A percentile compares a stretch with the other conserved stretches of the same genome.
Evolutionary conservation across 176 grass and related monocot genomes (phyloP).

Genomic region (Carex kokanica): DNA sequence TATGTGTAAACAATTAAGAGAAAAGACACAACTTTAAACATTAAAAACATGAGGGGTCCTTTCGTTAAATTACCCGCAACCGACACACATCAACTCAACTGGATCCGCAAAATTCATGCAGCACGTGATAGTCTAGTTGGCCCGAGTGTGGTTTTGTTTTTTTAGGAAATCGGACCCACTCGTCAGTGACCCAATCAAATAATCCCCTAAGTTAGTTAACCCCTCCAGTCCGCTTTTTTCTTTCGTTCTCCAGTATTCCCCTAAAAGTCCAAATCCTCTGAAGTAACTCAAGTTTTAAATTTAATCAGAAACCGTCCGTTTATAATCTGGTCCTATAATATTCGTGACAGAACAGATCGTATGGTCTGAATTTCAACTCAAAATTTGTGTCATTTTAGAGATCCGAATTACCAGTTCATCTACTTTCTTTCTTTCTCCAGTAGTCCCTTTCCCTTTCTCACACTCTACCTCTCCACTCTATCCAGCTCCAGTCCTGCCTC

Average conservation of each 20-base stretch:
- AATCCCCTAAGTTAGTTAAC: background rate
- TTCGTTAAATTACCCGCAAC: background rate
- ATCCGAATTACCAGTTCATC: too few relatives aligned
- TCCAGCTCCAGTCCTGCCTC: background rate
- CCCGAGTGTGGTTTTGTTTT: background rate
- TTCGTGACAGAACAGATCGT: too few relatives aligned
- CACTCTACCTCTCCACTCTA: conserved; percentile 36
- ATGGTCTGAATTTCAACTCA: too few relatives aligned
- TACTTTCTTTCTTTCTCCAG: too few relatives aligned
- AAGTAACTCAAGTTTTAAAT: too few relatives aligned
- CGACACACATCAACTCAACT: background rate
- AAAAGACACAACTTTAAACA: background rate
- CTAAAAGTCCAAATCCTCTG: too few relatives aligned
- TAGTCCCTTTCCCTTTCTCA: background rate
- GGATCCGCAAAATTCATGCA: background rate
- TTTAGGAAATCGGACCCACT: background rate
- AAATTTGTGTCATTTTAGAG: too few relatives aligned
- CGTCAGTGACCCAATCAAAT: background rate
- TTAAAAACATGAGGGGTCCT: background rate
- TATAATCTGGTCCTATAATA: too few relatives aligned
- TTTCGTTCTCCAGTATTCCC: too few relatives aligned
- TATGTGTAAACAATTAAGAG: background rate
- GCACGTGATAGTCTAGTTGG: conserved; percentile 18
- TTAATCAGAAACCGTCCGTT: too few relatives aligned
- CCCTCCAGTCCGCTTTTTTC: background rate